These are phyloP conservation scores for Phytophthora agathidicida DNA, from an alignment of 352 stramenopile genomes.

Conservation along the genomic window DNA sequence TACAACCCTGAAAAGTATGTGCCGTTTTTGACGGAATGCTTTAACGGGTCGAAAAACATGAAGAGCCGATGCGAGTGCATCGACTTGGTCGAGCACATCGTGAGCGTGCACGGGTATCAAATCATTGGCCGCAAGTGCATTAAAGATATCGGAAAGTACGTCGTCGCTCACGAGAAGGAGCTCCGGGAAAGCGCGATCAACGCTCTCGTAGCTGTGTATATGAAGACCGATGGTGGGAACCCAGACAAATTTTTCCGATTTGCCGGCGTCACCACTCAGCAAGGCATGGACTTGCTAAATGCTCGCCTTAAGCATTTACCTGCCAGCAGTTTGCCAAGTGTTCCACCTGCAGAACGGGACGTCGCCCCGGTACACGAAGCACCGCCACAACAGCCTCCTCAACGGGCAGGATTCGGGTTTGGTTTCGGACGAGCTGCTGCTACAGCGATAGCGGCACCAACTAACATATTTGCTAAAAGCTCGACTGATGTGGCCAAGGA, in stretches of 20 bases:
- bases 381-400: slow-evolving; percentile 20
- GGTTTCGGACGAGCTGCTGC: slow-evolving; percentile 32
- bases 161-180: slow-evolving; percentile 83
- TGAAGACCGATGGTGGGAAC: slow-evolving; percentile 60
- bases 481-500: background rate
- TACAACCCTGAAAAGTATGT: slow-evolving; percentile 84
- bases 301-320: slow-evolving; percentile 83
- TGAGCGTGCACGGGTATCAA: slow-evolving; percentile 63
- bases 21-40: slow-evolving; percentile 78
- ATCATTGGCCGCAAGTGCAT: slow-evolving; percentile 74
- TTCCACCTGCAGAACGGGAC: slow-evolving; percentile 10
- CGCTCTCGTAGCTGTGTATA: slow-evolving; percentile 73
- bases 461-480: slow-evolving; percentile 2
- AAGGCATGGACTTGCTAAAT: slow-evolving; percentile 80
- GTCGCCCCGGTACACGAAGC: slow-evolving; percentile 11
- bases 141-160: slow-evolving; percentile 83
- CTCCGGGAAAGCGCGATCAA: slow-evolving; percentile 82
- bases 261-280: slow-evolving; percentile 73
- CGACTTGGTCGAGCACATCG: slow-evolving; percentile 81
- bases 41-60: slow-evolving; percentile 87
- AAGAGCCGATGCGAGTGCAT: slow-evolving; percentile 88
- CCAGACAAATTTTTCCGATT: slow-evolving; percentile 83
- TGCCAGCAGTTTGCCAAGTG: slow-evolving; percentile 36
- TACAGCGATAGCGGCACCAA: slow-evolving; percentile 5
- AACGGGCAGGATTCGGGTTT: slow-evolving; percentile 39